These are phyloP conservation scores for Komagataea norvegica DNA, from an alignment of 1,139 yeast genomes.

Conservation along the genomic window DNA sequence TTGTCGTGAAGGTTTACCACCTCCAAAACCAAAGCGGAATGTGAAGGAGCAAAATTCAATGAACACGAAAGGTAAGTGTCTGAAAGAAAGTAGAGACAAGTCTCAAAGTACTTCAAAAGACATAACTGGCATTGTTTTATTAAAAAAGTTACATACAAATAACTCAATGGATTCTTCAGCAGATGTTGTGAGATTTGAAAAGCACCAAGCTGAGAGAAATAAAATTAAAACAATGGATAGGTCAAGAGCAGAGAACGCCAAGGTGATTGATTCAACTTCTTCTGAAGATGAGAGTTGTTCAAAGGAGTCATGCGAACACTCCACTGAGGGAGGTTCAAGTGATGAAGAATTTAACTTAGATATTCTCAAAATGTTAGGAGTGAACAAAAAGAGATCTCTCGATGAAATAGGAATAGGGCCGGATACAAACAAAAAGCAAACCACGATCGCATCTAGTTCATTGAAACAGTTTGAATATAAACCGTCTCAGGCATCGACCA, in stretches of 20 bases:
- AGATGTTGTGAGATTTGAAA: neutral
- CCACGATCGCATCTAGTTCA: neutral
- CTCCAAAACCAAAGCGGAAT: conserved; percentile 19
- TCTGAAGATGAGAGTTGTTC: neutral
- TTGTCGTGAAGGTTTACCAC: conserved; percentile 39
- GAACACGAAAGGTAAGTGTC: no score
- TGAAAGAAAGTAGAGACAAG: no score
- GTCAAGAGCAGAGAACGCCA: neutral
- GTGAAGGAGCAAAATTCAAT: neutral
- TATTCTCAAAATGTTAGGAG: conserved; percentile 2
- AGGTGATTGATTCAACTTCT: neutral
- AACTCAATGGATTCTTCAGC: neutral
- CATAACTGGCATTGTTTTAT: conserved; percentile 6
- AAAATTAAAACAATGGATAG: no score
- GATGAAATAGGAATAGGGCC: neutral
- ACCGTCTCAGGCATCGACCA: neutral
- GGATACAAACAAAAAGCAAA: neutral
- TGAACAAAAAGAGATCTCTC: neutral
- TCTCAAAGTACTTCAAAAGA: no score
- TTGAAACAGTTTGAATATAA: conserved; percentile 1
- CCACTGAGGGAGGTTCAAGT: no score
- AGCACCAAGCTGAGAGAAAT: no score
- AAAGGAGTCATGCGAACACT: no score
- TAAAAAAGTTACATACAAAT: conserved; percentile 9
- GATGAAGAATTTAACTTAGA: no score